Evolutionary conservation across 768 basidiomycete species (phyloP), one percentile per base, ranked within the genome.

Genomic region (Psilocybe subaeruginosa): DNA sequence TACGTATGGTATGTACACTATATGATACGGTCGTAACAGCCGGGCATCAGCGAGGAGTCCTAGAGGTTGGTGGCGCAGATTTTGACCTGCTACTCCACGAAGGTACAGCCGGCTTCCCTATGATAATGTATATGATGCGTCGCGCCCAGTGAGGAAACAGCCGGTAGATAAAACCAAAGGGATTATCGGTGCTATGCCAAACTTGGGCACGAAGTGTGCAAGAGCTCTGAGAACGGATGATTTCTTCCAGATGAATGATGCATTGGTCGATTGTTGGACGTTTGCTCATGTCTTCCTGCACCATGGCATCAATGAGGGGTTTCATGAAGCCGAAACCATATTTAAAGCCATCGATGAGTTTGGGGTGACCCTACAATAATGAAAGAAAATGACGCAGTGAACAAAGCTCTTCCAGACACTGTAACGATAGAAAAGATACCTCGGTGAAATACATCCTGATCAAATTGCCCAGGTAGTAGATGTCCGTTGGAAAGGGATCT

Each of bases 391-490:
- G 19, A 19, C n/a, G n/a, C 1, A 19, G 19, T 19, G 19, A 19
- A 1, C 19, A 19, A 19, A 1, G 1, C 19, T 19, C 19, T 19
- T 19, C 1, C 1, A 1, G 19, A 19, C 19, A 19, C 19, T 19
- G 19, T 19, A 43, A 43, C 41, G 23, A 43, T 1, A 39, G 23
- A 61, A 51, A 29, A 30, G 56, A n/a, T 53, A 80, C 78, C 58
- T 69, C 47, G 0, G 74, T 17, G 52, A 80, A 76, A 14, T 75
- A 66, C 49, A 17, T 59, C 11, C 61, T 64, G 4, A 80, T 70
- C 8, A 74, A 19, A 48, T 81, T 82, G 0, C 80, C 80, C 0
- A 82, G 61, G 33, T 76, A 76, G 61, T 80, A 83, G 3, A 83
- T 68, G 37, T 83, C 82, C 0, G 74, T 76, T 0, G 75, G 67